Conservation (phyloP, 2,329 filamentous ascomycete species). For the Penicillium sumatraense region DNA sequence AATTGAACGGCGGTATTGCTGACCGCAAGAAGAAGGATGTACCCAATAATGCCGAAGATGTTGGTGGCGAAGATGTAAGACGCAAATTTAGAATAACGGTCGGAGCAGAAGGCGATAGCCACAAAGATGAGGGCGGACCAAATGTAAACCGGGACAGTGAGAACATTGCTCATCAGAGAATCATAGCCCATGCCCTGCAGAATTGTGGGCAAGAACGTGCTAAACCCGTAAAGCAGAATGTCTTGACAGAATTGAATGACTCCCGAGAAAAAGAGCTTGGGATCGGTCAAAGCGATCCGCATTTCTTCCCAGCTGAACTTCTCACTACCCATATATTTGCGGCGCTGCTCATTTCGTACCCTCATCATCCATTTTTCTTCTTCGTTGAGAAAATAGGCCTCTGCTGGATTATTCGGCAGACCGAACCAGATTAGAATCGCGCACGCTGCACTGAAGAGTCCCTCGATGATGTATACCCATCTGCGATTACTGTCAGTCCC, state of each 20-base stretch:
- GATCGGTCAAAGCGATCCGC: conserved; percentile 52
- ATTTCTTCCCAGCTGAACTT: conserved; percentile 59
- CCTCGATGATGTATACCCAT: conserved; percentile 58
- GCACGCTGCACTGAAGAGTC: conserved; percentile 50
- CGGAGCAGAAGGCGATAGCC: conserved; percentile 51
- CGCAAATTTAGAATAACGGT: conserved; percentile 42
- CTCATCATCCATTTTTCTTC: conserved; percentile 58
- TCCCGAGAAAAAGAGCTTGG: conserved; percentile 57
- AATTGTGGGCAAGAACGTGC: conserved; percentile 63
- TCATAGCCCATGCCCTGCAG: conserved; percentile 57
- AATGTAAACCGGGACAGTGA: conserved; percentile 63
- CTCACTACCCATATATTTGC: conserved; percentile 56
- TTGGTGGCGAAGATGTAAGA: conserved; percentile 43
- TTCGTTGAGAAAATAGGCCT: conserved; percentile 54
- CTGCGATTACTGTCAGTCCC: conserved; percentile 21
- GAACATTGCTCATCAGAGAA: conserved; percentile 56
- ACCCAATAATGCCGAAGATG: conserved; percentile 54
- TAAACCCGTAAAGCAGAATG: conserved; percentile 61
- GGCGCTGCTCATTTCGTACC: conserved; percentile 50
- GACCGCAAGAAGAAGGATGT: conserved; percentile 54
- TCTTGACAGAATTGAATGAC: conserved; percentile 58
- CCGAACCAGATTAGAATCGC: conserved; percentile 52
- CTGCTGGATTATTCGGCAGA: conserved; percentile 52
- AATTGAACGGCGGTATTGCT: conserved; percentile 56
- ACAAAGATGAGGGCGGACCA: conserved; percentile 55